Evolutionary conservation across 495 filamentous ascomycete species (phyloP), one percentile per base, ranked within the genome.

Genomic region (Talaromyces thailandensis): DNA sequence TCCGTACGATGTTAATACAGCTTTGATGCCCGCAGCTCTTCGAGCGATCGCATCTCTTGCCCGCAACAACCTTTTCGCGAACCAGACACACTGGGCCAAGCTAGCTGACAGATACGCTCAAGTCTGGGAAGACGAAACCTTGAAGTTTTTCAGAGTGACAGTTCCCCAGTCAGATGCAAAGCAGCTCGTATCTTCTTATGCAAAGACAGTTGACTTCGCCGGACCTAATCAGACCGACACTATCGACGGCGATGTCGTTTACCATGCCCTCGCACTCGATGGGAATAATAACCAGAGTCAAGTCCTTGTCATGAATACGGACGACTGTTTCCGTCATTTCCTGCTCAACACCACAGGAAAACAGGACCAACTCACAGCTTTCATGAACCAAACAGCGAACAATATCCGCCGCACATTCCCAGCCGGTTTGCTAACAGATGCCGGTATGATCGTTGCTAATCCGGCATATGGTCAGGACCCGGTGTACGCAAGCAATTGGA

Each of bases 1-100:
- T 50, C 86, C 86, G 0, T 87, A 82, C 68, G 84, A 87, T 63
- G 86, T 88, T 16, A 88, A 88, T 63, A 84, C 83, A 7, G 86
- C 82, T 24, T 70, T 88, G 4, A 80, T 81, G 0, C 86, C 86
- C 1, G 85, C 86, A 16, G 85, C 82, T 16, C 72, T 88, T 1
- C 76, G 79, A 4, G 74, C 85, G 6, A 86, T 88, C 58, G 78
- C 80, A 18, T 69, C 74, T 6, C 73, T 88, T 14, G 70, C 82
- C 2, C 66, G 62, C 8, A 71, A 71, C 9, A 82, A 81, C 4
- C 74, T 86, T 64, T 85, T 81, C 61, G 71, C 76, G 4, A 66
- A 68, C 3, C 74, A 81, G 64, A 62, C 76, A 0, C 66, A 79
- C 1, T 87, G 84, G 84, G 62, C 64, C 21, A 60, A 57, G 0